Evolutionary conservation across 257 asterid species (phyloP), one percentile per base, ranked within the genome.

Genomic region (Gardenia jasminoides): DNA sequence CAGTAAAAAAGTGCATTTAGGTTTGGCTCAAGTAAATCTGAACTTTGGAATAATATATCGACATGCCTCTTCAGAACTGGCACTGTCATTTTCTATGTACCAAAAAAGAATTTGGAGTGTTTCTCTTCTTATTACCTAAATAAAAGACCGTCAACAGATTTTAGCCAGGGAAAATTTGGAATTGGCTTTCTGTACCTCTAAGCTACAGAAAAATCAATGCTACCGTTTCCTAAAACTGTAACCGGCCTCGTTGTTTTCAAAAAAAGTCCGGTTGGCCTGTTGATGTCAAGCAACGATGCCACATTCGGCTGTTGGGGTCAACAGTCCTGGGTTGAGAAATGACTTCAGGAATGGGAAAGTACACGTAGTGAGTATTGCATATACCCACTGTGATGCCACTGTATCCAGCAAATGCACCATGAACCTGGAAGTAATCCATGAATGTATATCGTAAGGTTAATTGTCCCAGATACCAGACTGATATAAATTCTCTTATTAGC

Each of bases 221-320:
- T 41, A 76, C 28, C 71, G 30, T 48, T 39, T 75, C 74, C 64
- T 79, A 46, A 47, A 50, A 77, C 77, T 54, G 72, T 72, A 58
- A 78, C 22, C 56, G 24, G 77, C 81, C 71, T 73, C 67, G 11
- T 31, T 26, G 52, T 24, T 28, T 79, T 81, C 56, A 92, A 82
- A 90, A 52, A 82, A 95, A 95, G 82, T 95, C 98, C 0, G 99
- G 99, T 84, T 95, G 99, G 76, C 99, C 93, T 3, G 99, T 95
- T 43, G 99, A 95, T 3, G 99, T 95, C 78, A 93, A 87, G 88
- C 99, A 95, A 84, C 99, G 97, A 86, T 95, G 99, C 99, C 99
- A 95, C 99, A 95, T 95, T 7, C 97, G 97, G 82, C 98, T 95
- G 87, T 93, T 95, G 16, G 90, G 97, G 83, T 95, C 96, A 26